Percentiles rank a stretch among this genome's conserved stretches.
Evolutionary conservation across 768 basidiomycete genomes (phyloP).

Genomic region (Collybia nuda): DNA sequence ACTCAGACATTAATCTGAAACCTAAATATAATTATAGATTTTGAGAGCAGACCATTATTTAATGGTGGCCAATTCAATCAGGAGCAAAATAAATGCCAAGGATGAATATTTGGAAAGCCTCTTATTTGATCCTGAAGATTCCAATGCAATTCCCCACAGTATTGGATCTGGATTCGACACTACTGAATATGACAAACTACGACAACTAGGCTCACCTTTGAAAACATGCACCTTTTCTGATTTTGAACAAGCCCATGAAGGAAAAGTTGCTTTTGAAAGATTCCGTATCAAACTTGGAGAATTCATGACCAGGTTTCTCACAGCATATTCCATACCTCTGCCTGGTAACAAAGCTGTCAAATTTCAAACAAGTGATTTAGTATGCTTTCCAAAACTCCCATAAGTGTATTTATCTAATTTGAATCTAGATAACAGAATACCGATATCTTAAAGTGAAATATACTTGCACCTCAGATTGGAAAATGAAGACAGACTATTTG

Average conservation of each 20-base stretch:
- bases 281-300: constrained; percentile 6
- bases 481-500: constrained; percentile 22
- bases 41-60: no score
- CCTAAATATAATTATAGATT: no score
- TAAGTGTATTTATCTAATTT: neutral
- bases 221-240: neutral
- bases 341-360: constrained; percentile 2
- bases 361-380: constrained; percentile 1
- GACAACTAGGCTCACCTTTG: constrained; percentile 2
- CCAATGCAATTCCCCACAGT: neutral
- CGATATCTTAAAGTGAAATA: constrained; percentile 24
- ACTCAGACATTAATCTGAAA: no score
- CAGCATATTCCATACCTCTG: constrained; percentile 1
- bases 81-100: neutral
- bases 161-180: constrained; percentile 1
- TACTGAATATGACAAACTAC: constrained; percentile 5
- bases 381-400: neutral
- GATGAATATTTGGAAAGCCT: no score
- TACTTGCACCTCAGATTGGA: constrained; percentile 26
- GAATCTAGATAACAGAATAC: constrained; percentile 20
- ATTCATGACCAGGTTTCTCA: constrained; percentile 1
- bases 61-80: no score
- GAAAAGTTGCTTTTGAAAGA: constrained; percentile 2
- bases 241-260: neutral
- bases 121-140: neutral